phyloP scores from a whole-genome alignment of 192 early-diverging fungal species.

The Linnemannia hyalina region DNA sequence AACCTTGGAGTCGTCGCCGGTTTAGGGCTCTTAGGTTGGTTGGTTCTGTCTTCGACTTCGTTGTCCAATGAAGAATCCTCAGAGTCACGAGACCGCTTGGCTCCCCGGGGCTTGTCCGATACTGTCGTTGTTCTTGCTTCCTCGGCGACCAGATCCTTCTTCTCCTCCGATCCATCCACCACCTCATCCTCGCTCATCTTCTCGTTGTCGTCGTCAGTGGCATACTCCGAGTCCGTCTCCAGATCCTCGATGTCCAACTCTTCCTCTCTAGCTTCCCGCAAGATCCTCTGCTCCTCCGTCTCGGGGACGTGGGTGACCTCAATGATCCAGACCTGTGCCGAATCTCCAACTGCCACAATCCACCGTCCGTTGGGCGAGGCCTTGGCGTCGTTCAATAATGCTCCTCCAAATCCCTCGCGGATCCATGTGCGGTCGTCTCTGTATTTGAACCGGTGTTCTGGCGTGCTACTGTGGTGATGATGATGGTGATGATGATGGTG shows the following conservation, averaged over 20 bases:
- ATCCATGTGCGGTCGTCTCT: conserved; percentile 46
- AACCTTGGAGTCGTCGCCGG: conserved; percentile 12
- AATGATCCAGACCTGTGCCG: conserved; percentile 45
- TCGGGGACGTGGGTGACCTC: conserved; percentile 43
- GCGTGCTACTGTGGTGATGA: neutral
- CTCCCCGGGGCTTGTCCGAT: neutral
- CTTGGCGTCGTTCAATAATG: conserved; percentile 61
- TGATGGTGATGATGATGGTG: neutral
- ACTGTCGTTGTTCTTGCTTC: neutral
- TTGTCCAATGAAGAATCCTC: conserved; percentile 12
- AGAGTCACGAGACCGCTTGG: neutral
- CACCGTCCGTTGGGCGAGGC: conserved; percentile 62
- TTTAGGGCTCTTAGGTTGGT: neutral
- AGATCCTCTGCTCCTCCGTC: conserved; percentile 27
- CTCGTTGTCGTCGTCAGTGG: conserved; percentile 14
- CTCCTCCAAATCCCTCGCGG: conserved; percentile 30
- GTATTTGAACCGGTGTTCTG: conserved; percentile 28
- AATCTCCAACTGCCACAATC: conserved; percentile 63
- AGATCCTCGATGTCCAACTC: conserved; percentile 1
- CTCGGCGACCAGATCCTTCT: neutral
- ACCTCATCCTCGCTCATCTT: conserved; percentile 9
- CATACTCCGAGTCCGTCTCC: conserved; percentile 18
- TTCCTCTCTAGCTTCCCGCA: conserved; percentile 17
- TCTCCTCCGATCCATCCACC: conserved; percentile 12
- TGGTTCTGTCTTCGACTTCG: neutral